phyloP scores from a whole-genome alignment of 2,329 filamentous ascomycete species.

The Didymella exigua region DNA sequence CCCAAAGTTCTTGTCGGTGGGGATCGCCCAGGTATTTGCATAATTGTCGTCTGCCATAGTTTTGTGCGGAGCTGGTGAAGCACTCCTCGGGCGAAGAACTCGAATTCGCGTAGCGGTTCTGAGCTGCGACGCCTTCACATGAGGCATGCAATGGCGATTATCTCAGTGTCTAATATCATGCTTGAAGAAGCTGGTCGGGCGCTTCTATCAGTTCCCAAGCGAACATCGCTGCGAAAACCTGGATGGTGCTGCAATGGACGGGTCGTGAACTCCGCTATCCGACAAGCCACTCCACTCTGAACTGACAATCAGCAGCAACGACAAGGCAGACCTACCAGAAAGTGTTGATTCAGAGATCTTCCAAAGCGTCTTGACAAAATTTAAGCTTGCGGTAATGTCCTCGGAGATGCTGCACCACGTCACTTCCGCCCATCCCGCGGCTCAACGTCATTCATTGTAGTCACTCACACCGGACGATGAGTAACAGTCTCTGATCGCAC shows the following conservation, averaged over 20 bases:
- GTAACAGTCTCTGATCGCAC: not conserved
- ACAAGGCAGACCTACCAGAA: not conserved
- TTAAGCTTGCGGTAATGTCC: not conserved
- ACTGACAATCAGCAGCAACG: not conserved
- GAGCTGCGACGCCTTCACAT: not conserved
- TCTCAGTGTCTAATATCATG: not conserved
- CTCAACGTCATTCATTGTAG: conserved; percentile 6
- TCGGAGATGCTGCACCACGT: conserved; percentile 3
- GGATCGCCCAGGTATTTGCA: not conserved
- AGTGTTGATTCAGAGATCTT: not conserved
- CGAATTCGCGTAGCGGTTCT: not conserved
- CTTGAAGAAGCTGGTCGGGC: not conserved
- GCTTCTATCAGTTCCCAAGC: not conserved
- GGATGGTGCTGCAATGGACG: not conserved
- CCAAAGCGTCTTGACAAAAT: not conserved
- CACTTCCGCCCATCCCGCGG: conserved; percentile 12
- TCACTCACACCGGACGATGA: not conserved
- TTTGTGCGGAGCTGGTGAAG: not conserved
- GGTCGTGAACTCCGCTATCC: conserved; percentile 3
- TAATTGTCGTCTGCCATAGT: not conserved
- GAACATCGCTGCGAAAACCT: not conserved
- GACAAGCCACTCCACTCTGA: not conserved
- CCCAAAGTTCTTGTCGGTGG: not conserved
- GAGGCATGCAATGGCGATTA: not conserved
- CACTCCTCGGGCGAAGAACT: not conserved